Percentiles rank a stretch among this genome's conserved stretches.
Conservation (phyloP, 768 basidiomycete species). For the Suillus plorans region DNA sequence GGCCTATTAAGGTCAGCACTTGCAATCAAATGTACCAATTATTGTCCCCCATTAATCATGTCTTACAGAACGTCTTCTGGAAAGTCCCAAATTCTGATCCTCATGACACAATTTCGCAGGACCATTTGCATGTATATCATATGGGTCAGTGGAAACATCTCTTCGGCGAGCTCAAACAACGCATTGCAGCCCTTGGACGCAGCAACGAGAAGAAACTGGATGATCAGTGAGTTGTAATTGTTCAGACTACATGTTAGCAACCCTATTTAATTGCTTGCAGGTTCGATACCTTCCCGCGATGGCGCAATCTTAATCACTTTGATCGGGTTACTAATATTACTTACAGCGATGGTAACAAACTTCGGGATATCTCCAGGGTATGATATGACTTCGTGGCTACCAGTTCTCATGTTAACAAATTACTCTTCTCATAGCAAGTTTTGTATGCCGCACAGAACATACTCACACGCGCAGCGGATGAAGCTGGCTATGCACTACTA, state of each 20-base stretch:
- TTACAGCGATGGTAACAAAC: conserved; percentile 36
- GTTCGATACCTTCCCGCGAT: conserved; percentile 26
- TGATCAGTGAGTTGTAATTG: conserved; percentile 19
- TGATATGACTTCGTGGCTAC: background rate
- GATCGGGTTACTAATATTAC: conserved; percentile 19
- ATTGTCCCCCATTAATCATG: too few species aligned
- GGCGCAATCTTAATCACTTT: conserved; percentile 36
- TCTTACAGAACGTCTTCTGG: conserved; percentile 39
- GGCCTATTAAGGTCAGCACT: conserved; percentile 3
- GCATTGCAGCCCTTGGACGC: conserved; percentile 14
- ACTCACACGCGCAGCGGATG: conserved; percentile 9
- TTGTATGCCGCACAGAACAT: conserved; percentile 28
- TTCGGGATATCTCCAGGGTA: conserved; percentile 37
- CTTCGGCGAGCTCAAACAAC: conserved; percentile 13
- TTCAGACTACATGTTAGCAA: background rate
- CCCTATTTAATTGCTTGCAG: conserved; percentile 15
- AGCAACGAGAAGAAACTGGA: conserved; percentile 6
- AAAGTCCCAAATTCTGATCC: conserved; percentile 32
- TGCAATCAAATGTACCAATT: too few species aligned
- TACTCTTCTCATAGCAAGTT: conserved; percentile 20
- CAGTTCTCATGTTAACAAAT: background rate
- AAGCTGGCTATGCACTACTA: conserved; percentile 25
- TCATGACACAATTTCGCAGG: conserved; percentile 33
- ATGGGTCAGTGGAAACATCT: conserved; percentile 28
- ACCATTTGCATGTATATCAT: conserved; percentile 38